Conservation (phyloP, 1,139 yeast genomes). For the Magnusiomyces tetraspermus region DNA sequence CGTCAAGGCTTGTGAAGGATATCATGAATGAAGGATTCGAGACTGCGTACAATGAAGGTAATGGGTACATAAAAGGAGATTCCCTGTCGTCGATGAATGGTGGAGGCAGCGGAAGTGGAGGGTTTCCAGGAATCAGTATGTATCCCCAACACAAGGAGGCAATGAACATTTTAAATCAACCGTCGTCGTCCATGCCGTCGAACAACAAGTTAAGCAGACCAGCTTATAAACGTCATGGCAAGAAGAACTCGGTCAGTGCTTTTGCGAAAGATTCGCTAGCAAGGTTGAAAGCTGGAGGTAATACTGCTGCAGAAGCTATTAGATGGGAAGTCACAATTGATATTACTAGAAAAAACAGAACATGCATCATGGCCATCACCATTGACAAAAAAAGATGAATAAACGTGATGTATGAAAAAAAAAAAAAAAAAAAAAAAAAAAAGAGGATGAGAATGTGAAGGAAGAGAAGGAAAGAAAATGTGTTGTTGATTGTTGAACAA, state of each 20-base stretch:
- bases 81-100: slow-evolving; percentile 6
- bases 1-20: not conserved
- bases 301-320: slow-evolving; percentile 2
- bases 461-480: not conserved
- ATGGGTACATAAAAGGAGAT: slow-evolving; percentile 23
- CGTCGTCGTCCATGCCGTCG: not conserved
- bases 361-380: too few relatives aligned
- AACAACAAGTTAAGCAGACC: not conserved
- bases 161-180: slow-evolving; percentile 5
- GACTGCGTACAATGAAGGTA: slow-evolving; percentile 11
- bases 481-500: too few relatives aligned
- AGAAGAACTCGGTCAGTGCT: not conserved
- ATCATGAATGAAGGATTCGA: slow-evolving; percentile 1
- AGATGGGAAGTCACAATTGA: slow-evolving; percentile 37
- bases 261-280: slow-evolving; percentile 2
- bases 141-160: not conserved
- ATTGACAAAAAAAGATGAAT: too few relatives aligned
- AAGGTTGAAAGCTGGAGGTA: slow-evolving; percentile 7
- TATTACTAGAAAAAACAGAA: slow-evolving; percentile 22
- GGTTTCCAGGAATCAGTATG: too few relatives aligned
- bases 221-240: not conserved
- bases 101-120: too few relatives aligned
- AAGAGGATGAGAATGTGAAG: too few relatives aligned
- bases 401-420: too few relatives aligned
- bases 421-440: too few relatives aligned